These are phyloP conservation scores for Sclerotiophoma versabilis DNA, from an alignment of 2,329 filamentous ascomycete species.

Conservation along the genomic window DNA sequence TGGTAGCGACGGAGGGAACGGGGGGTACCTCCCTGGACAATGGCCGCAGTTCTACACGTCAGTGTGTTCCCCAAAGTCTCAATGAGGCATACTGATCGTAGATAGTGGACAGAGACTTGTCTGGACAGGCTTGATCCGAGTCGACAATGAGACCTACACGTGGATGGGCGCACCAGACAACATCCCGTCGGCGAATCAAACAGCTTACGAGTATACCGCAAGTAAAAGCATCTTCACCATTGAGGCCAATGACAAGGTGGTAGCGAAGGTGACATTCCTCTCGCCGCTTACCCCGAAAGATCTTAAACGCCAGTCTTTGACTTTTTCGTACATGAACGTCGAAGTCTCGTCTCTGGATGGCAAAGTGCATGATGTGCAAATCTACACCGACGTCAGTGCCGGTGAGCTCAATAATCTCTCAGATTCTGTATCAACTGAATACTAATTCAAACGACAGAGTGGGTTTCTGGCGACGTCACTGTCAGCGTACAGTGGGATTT, in stretches of 20 bases:
- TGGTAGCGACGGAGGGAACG: conserved; percentile 79
- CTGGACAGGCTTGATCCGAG: conserved; percentile 67
- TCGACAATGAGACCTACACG: conserved; percentile 62
- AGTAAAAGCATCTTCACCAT: conserved; percentile 40
- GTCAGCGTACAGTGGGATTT: conserved; percentile 76
- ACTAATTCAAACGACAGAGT: conserved; percentile 61
- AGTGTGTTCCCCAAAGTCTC: conserved; percentile 35
- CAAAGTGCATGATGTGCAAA: conserved; percentile 59
- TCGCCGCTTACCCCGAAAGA: conserved; percentile 83
- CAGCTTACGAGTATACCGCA: conserved; percentile 64
- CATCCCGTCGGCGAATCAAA: conserved; percentile 73
- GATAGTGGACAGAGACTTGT: conserved; percentile 71
- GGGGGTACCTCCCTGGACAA: conserved; percentile 77
- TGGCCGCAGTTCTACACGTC: conserved; percentile 76
- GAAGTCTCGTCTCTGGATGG: conserved; percentile 70
- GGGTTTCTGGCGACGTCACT: conserved; percentile 69
- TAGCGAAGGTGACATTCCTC: conserved; percentile 68
- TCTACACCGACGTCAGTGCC: conserved; percentile 76
- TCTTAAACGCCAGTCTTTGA: conserved; percentile 78
- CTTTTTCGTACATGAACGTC: conserved; percentile 78
- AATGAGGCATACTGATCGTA: conserved; percentile 62
- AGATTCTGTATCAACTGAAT: neutral
- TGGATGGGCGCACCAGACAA: conserved; percentile 72
- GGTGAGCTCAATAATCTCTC: conserved; percentile 55
- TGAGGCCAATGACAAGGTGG: conserved; percentile 61